phyloP scores from a whole-genome alignment of 306 rosid genomes.

The Hippophae tibetana region DNA sequence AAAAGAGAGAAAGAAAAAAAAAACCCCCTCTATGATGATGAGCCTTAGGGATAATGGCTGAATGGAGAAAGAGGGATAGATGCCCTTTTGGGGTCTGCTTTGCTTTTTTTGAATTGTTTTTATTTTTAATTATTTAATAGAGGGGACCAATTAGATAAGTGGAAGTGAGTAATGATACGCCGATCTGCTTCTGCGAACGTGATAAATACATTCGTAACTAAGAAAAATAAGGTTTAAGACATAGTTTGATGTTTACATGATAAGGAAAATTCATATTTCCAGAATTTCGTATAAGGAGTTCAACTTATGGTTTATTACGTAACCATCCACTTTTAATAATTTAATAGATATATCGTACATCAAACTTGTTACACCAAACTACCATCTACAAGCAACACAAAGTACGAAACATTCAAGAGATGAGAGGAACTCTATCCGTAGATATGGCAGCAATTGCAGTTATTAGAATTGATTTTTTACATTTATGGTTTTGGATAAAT shows the following conservation, averaged over 20 bases:
- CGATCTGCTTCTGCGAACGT: conserved; percentile 21
- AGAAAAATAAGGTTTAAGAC: not conserved
- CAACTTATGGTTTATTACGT: not conserved
- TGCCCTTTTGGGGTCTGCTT: not conserved
- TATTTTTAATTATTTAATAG: not conserved
- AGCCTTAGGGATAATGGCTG: not conserved
- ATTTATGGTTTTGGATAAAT: no score
- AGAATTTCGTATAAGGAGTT: conserved; percentile 11
- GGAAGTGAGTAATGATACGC: conserved; percentile 28
- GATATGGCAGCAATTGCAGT: no score
- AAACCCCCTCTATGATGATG: no score
- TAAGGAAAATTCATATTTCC: conserved; percentile 3
- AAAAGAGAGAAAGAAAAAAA: no score
- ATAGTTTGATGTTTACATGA: conserved; percentile 25
- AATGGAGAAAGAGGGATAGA: not conserved
- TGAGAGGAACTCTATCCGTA: no score
- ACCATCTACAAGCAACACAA: no score
- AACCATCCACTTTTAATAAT: not conserved
- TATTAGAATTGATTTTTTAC: no score
- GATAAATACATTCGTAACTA: conserved; percentile 3
- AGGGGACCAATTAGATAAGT: conserved; percentile 37
- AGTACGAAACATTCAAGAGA: no score
- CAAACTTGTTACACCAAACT: no score
- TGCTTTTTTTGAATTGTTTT: not conserved
- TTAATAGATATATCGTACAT: not conserved